Base-by-base conservation (phyloP, 2,329 filamentous ascomycete genomes). In the Aspergillus sp. region DNA sequence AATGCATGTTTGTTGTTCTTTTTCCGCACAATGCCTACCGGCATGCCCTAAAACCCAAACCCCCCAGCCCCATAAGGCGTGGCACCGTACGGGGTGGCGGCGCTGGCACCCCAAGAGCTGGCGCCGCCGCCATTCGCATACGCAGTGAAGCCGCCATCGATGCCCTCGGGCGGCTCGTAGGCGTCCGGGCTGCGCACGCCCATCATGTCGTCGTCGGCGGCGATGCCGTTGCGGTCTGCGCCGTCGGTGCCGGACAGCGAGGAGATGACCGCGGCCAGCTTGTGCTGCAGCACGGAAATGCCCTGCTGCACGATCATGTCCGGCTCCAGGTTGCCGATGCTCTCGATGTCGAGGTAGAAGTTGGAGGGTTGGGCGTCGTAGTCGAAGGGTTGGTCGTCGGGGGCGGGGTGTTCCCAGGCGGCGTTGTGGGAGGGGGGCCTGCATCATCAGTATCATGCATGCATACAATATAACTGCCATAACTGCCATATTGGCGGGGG, bases 311-410 rank as follows among this genome's bases (percentile, higher is more conserved):
- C 78, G 47, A 96, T 91, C 41, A 78, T 74, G 52, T 98, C 89
- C 0, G 91, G 89, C 17, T 91, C 84, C 39, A 96, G 75, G 48
- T 80, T 84, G 22, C 91, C 91, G 24, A 83, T 80, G 29, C 82
- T 81, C 61, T 98, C 91, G 29, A 98, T 81, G 53, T 95, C 86
- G 52, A 89, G 82, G 68, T 95, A 98, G 69, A 95, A 98, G 44
- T 75, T 76, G 40, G 70, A 72, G 4, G 91, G 89, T 14, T 81
- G 74, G 7, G 86, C 89, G 49, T 94, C 81, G 61, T 85, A 96
- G 64, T 96, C 80, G 60, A 96, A 96, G 0, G 79, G 74, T 49
- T 93, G 84, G 46, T 86, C 86, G 44, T 91, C 82, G 45, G 82
- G 76, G 0, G 78, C 73, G 6, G 82, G 78, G 31, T 85, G 63